These are phyloP conservation scores for Ogataea henricii DNA, from an alignment of 805 yeast species.

Conservation along the genomic window DNA sequence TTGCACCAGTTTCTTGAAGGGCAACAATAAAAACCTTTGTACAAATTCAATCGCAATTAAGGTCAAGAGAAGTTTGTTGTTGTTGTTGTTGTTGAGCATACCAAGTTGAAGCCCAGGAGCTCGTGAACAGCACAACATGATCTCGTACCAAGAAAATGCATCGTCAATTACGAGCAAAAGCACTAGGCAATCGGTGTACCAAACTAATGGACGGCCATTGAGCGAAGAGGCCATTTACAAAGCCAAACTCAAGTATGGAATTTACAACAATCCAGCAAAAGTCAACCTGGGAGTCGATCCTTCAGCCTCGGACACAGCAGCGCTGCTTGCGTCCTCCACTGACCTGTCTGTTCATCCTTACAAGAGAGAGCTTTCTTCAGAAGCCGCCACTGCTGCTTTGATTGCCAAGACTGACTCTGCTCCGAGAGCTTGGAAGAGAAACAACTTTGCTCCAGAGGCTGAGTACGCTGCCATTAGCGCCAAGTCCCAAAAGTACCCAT, in stretches of 20 bases:
- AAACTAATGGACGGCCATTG: slow-evolving; percentile 67
- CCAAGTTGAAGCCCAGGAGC: not conserved
- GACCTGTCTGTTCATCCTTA: slow-evolving; percentile 67
- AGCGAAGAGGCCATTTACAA: slow-evolving; percentile 75
- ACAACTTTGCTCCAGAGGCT: slow-evolving; percentile 46
- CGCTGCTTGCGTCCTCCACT: slow-evolving; percentile 68
- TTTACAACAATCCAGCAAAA: slow-evolving; percentile 53
- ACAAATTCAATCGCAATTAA: no score
- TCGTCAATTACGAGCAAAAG: slow-evolving; percentile 33
- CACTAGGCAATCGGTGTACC: slow-evolving; percentile 52
- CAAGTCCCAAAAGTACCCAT: slow-evolving; percentile 36
- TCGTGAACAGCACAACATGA: slow-evolving; percentile 16
- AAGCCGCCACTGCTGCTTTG: slow-evolving; percentile 68
- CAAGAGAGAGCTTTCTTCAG: slow-evolving; percentile 58
- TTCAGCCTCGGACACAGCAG: slow-evolving; percentile 75
- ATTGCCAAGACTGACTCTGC: slow-evolving; percentile 48
- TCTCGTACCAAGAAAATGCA: slow-evolving; percentile 31
- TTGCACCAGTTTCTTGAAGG: slow-evolving; percentile 5
- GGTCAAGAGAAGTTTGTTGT: not conserved
- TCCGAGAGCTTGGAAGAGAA: slow-evolving; percentile 52
- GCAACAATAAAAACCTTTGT: not conserved
- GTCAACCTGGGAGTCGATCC: slow-evolving; percentile 63
- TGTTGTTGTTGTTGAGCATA: not conserved
- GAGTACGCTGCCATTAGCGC: slow-evolving; percentile 46
- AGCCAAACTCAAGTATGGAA: slow-evolving; percentile 71